phyloP scores from a whole-genome alignment of 129 eudicot genomes.

The Saposhnikovia divaricata region DNA sequence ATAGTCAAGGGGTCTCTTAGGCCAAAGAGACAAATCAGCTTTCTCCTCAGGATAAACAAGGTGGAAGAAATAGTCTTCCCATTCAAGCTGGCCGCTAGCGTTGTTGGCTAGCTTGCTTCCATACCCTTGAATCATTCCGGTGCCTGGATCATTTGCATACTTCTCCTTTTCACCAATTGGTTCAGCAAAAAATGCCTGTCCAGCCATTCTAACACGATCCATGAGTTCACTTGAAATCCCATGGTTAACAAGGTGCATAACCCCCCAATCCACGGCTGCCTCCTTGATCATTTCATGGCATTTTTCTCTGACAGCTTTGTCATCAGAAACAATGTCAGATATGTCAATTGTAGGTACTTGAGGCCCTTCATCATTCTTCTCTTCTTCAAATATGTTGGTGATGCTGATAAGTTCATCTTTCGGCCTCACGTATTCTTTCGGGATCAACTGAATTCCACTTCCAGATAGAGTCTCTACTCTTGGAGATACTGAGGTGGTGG shows the following conservation, averaged over 20 bases:
- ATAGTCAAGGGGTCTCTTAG: conserved; percentile 62
- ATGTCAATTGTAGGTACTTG: conserved; percentile 68
- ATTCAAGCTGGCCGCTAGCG: conserved; percentile 73
- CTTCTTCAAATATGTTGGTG: conserved; percentile 59
- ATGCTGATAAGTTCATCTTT: conserved; percentile 61
- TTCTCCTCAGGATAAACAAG: conserved; percentile 65
- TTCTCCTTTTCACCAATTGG: conserved; percentile 87
- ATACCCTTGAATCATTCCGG: conserved; percentile 76
- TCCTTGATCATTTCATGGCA: conserved; percentile 42
- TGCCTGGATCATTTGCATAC: conserved; percentile 63
- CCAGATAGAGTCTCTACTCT: conserved; percentile 70
- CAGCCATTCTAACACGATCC: conserved; percentile 59
- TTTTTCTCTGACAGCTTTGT: conserved; percentile 35
- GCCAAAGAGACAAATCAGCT: conserved; percentile 71
- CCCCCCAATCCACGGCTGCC: conserved; percentile 87
- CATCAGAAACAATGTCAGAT: conserved; percentile 34
- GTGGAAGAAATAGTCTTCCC: conserved; percentile 97
- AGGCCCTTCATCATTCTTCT: conserved; percentile 42
- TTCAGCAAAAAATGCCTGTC: conserved; percentile 52
- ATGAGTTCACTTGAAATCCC: conserved; percentile 63
- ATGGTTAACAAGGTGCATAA: conserved; percentile 88
- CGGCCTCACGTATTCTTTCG: conserved; percentile 73
- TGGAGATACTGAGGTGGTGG: conserved; percentile 21
- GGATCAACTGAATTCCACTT: conserved; percentile 67
- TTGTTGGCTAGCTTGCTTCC: conserved; percentile 92